phyloP scores from a whole-genome alignment of 1,284 basidiomycete genomes.

The Leccinum variabile region DNA sequence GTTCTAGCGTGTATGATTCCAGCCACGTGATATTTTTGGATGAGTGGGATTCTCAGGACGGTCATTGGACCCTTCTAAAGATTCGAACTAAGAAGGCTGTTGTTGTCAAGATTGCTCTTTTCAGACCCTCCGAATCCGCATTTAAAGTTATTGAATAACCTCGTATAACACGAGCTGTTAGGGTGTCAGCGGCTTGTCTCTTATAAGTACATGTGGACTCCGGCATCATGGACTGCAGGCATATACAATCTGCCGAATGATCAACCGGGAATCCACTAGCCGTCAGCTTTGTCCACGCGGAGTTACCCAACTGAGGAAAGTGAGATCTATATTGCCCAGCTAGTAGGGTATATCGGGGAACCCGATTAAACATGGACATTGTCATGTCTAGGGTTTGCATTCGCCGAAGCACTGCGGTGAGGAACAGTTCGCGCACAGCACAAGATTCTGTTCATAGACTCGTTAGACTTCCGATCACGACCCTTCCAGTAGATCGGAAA shows the following conservation, averaged over 20 bases:
- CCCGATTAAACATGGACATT: background rate
- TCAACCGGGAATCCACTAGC: too few relatives aligned
- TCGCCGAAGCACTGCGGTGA: background rate
- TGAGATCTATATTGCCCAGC: too few relatives aligned
- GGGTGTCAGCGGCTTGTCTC: too few relatives aligned
- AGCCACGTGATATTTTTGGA: background rate
- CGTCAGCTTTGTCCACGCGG: too few relatives aligned
- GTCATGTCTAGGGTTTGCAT: background rate
- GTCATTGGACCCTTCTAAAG: background rate
- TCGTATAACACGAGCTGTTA: background rate
- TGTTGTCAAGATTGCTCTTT: background rate
- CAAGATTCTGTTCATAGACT: background rate
- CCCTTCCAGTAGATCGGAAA: background rate
- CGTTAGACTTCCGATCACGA: background rate
- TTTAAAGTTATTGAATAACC: background rate
- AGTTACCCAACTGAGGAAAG: too few relatives aligned
- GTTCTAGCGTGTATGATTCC: background rate
- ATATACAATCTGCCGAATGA: too few relatives aligned
- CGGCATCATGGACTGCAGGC: too few relatives aligned
- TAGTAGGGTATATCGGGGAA: background rate
- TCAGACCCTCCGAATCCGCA: background rate
- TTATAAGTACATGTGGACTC: too few relatives aligned
- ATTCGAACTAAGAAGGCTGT: background rate
- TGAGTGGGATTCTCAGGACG: background rate
- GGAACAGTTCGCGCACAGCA: background rate